A percentile compares a stretch with the other conserved stretches of the same genome.
phyloP scores from a whole-genome alignment of 2,329 filamentous ascomycete species.

The Sarocladium oryzae region DNA sequence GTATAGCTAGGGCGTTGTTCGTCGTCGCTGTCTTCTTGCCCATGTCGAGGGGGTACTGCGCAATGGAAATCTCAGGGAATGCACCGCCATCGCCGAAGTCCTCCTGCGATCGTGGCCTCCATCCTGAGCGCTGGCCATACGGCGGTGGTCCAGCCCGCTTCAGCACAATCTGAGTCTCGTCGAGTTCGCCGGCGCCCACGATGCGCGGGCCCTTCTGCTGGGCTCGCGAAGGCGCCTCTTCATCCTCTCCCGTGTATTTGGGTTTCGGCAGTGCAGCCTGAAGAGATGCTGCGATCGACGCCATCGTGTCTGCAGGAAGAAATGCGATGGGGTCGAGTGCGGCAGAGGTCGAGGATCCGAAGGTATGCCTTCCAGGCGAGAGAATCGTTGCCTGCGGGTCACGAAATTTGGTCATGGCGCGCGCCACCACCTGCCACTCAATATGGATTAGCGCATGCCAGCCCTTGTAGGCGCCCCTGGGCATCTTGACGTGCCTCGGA shows the following conservation, averaged over 20 bases:
- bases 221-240: constrained; percentile 65
- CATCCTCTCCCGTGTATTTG: constrained; percentile 84
- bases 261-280: constrained; percentile 79
- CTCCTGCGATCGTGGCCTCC: constrained; percentile 81
- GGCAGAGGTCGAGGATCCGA: constrained; percentile 14
- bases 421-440: constrained; percentile 1
- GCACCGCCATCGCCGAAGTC: constrained; percentile 96
- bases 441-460: constrained; percentile 22
- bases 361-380: constrained; percentile 7
- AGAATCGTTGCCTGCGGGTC: constrained; percentile 6
- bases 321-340: constrained; percentile 12
- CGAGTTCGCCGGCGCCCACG: constrained; percentile 69
- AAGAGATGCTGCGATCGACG: constrained; percentile 64
- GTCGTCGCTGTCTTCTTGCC: constrained; percentile 67
- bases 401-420: constrained; percentile 8
- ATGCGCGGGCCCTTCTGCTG: constrained; percentile 78
- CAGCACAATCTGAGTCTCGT: constrained; percentile 79
- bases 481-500: no score
- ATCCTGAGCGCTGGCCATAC: constrained; percentile 81
- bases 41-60: constrained; percentile 95
- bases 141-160: constrained; percentile 79
- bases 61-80: constrained; percentile 88
- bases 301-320: constrained; percentile 38
- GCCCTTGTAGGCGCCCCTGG: background rate
- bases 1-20: constrained; percentile 85